Base-by-base conservation (phyloP, 139 green algal species). In the Chlorella sp. region DNA sequence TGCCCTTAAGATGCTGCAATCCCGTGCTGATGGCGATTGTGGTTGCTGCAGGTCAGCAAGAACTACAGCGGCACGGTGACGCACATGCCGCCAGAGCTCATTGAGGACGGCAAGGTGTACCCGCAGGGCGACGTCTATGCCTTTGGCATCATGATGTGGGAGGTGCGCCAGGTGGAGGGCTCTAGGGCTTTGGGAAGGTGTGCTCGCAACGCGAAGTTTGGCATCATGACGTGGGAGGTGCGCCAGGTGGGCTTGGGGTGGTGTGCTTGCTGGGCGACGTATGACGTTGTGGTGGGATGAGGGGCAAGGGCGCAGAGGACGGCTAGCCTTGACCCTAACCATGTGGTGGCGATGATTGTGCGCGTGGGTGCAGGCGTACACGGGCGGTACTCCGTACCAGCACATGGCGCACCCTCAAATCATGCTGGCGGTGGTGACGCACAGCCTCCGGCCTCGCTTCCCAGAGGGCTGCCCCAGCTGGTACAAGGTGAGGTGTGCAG, bases 31-130 rank as follows among this genome's bases (percentile, higher is more conserved):
- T 65, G 59, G 17, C 27, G 59, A 10, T 31, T 5, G 23, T 29
- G 59, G 31, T n/a, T n/a, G 62, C 32, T n/a, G 30, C 72, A 79
- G 49, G 79, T 85, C 42, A 84, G 78, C 64, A 78, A 82, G 31
- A 77, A 80, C 33, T 86, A 89, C 81, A 76, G 42, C 59, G 87
- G 85, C 32, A 90, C 85, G 0, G 84, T 89, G 49, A 87, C 80
- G 20, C 86, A 87, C 80, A 91, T 91, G 87, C 80, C 87, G 1
- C 87, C 87, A 36, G 87, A 91, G 83, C 83, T 87, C 24, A 83
- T 85, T 35, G 77, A 85, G 76, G 72, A 80, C 55, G 83, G 83
- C 62, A 82, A 85, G 67, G 75, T 85, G 32, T 88, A 80, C 77
- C 75, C 69, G 29, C 70, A 80, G 70, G 80, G 77, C 1, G 85